Evolutionary conservation across 106 monocot species (phyloP).

Genomic region (Acanthochlamys bracteata): DNA sequence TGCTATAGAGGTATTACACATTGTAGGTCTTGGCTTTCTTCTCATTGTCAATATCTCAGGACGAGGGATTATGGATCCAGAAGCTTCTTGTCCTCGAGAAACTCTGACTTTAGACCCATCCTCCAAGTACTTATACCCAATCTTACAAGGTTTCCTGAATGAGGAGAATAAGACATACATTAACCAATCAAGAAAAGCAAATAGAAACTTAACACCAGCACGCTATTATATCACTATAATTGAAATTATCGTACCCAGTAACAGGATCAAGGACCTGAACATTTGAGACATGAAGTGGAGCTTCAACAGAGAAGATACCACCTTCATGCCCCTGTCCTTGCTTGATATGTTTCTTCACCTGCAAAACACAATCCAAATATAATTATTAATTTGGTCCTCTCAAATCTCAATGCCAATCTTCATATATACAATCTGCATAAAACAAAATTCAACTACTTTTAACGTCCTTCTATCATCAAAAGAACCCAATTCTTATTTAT

Average conservation of each 20-base stretch:
- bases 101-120: conserved; percentile 88
- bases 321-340: conserved; percentile 94
- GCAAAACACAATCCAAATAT: too few relatives aligned
- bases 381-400: too few relatives aligned
- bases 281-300: conserved; percentile 98
- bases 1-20: conserved; percentile 22
- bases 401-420: too few relatives aligned
- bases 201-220: too few relatives aligned
- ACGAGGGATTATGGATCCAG: conserved; percentile 76
- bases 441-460: background rate
- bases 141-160: conserved; percentile 82
- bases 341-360: conserved; percentile 98
- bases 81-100: conserved; percentile 72
- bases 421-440: too few relatives aligned
- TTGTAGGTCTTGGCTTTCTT: conserved; percentile 71
- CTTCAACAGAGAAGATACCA: conserved; percentile 75
- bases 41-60: conserved; percentile 87
- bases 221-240: too few relatives aligned
- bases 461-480: too few relatives aligned
- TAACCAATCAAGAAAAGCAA: too few relatives aligned
- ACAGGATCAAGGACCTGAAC: conserved; percentile 87
- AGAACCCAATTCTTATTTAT: too few relatives aligned
- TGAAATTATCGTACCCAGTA: conserved; percentile 52
- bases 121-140: conserved; percentile 70
- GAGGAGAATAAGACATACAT: conserved; percentile 27